Percentiles rank a stretch among this genome's conserved stretches.
phyloP scores from a whole-genome alignment of 192 early-diverging fungal genomes.

The Pilaira anomala region DNA sequence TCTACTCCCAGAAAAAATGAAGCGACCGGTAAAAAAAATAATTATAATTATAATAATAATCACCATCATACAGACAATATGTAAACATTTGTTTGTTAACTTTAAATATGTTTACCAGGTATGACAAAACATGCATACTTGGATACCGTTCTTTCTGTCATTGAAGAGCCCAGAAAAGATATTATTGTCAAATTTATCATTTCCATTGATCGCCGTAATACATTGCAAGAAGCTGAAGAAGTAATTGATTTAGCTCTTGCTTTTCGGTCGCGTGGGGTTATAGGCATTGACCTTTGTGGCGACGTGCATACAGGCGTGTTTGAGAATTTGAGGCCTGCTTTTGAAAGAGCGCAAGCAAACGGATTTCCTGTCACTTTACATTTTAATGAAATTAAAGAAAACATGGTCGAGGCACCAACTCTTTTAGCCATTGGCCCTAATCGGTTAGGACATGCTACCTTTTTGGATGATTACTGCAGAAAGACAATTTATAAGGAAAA shows the following conservation, averaged over 20 bases:
- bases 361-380: slow-evolving; percentile 55
- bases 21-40: slow-evolving; percentile 33
- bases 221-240: slow-evolving; percentile 45
- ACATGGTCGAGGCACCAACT: slow-evolving; percentile 39
- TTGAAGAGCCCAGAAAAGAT: slow-evolving; percentile 13
- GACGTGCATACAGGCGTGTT: slow-evolving; percentile 44
- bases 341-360: slow-evolving; percentile 43
- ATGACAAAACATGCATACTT: slow-evolving; percentile 56
- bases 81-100: not conserved
- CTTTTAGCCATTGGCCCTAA: slow-evolving; percentile 43
- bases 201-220: slow-evolving; percentile 50
- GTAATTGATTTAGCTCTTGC: slow-evolving; percentile 49
- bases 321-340: slow-evolving; percentile 40
- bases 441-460: slow-evolving; percentile 58
- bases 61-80: not conserved
- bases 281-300: slow-evolving; percentile 64
- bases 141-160: slow-evolving; percentile 29
- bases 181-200: slow-evolving; percentile 51
- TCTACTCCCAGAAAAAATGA: slow-evolving; percentile 48
- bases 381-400: slow-evolving; percentile 48
- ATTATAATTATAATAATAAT: too few relatives aligned
- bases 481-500: slow-evolving; percentile 26
- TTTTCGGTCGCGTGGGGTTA: slow-evolving; percentile 36
- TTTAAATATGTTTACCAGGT: slow-evolving; percentile 9
- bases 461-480: slow-evolving; percentile 34